Evolutionary conservation across 129 eudicot genomes (phyloP).

Genomic region (Daucus carota): DH1_v3.0 NC_030385.2:36580501-36581000

Average conservation of each 20-base stretch:
- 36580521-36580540: neutral
- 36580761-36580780: neutral
- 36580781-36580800: neutral
- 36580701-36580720: neutral
- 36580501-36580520: neutral
- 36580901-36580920: constrained; percentile 6
- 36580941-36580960: neutral
- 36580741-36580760: neutral
- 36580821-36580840: neutral
- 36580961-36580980: neutral
- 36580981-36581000: neutral
- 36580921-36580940: constrained; percentile 1
- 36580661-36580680: neutral
- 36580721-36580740: neutral
- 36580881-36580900: neutral
- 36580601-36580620: neutral
- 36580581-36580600: neutral
- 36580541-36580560: neutral
- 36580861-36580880: neutral
- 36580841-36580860: neutral
- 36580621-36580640: neutral
- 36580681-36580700: neutral
- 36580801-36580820: neutral
- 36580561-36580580: neutral
- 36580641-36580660: neutral